These are phyloP conservation scores for Podospora comata DNA, from an alignment of 495 filamentous ascomycete genomes.

Conservation along the genomic window DNA sequence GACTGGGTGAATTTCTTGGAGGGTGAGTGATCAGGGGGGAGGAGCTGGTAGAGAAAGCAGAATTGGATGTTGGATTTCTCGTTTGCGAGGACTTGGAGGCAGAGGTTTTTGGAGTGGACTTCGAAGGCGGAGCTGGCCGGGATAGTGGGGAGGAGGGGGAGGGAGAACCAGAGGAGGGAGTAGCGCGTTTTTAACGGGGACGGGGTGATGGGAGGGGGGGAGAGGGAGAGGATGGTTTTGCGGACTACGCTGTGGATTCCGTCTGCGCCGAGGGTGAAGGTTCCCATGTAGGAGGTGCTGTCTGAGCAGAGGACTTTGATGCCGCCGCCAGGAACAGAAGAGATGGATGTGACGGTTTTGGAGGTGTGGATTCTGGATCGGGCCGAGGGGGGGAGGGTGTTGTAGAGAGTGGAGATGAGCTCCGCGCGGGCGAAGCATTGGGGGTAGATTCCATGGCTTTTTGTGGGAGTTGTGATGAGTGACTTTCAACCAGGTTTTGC, in stretches of 20 bases:
- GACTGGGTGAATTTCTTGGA: background rate
- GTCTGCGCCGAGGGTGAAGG: conserved; percentile 51
- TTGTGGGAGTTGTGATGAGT: background rate
- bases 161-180: conserved; percentile 4
- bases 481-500: background rate
- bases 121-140: background rate
- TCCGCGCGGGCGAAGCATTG: conserved; percentile 30
- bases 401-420: conserved; percentile 34
- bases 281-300: conserved; percentile 38
- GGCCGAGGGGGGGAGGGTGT: conserved; percentile 24
- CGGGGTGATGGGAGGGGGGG: background rate
- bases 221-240: conserved; percentile 20
- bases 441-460: conserved; percentile 33
- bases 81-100: background rate
- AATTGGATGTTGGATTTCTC: background rate
- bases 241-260: conserved; percentile 46
- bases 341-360: conserved; percentile 32
- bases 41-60: background rate
- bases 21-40: background rate
- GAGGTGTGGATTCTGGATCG: conserved; percentile 29
- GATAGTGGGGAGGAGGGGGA: background rate
- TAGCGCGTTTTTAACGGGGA: background rate
- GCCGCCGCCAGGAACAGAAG: background rate
- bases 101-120: background rate
- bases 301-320: conserved; percentile 35